Percentiles rank a stretch among this genome's conserved stretches.
Evolutionary conservation across 805 yeast species (phyloP).

Genomic region (Candida montana): DNA sequence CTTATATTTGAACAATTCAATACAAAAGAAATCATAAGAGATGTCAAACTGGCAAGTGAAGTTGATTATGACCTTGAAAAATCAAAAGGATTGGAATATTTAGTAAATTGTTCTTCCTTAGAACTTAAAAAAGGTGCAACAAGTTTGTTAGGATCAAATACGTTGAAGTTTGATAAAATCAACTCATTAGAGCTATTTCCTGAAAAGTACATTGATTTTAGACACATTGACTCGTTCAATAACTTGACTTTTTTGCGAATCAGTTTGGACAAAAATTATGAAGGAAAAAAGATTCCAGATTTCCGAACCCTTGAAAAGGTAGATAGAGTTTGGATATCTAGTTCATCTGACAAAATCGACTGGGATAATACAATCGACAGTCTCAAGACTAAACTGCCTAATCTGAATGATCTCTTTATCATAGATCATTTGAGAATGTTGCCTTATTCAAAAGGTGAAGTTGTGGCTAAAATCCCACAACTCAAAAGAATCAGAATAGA

Average conservation of each 20-base stretch:
- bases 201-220: no score
- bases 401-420: no score
- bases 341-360: neutral
- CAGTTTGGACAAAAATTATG: neutral
- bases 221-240: neutral
- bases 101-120: neutral
- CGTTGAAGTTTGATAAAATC: neutral
- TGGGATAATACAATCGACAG: neutral
- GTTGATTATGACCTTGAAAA: slow-evolving; percentile 1
- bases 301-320: neutral
- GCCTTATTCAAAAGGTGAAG: no score
- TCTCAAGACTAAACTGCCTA: neutral
- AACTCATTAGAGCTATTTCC: neutral
- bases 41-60: neutral
- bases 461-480: no score
- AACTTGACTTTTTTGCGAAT: neutral
- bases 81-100: neutral
- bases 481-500: no score
- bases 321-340: neutral
- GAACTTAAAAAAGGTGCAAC: neutral
- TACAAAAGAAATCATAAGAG: neutral
- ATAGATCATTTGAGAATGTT: no score
- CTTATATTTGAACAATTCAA: neutral
- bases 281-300: neutral
- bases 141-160: no score